Base-by-base conservation (phyloP, 2,329 filamentous ascomycete species). In the Ceratocystis papillata region DNA sequence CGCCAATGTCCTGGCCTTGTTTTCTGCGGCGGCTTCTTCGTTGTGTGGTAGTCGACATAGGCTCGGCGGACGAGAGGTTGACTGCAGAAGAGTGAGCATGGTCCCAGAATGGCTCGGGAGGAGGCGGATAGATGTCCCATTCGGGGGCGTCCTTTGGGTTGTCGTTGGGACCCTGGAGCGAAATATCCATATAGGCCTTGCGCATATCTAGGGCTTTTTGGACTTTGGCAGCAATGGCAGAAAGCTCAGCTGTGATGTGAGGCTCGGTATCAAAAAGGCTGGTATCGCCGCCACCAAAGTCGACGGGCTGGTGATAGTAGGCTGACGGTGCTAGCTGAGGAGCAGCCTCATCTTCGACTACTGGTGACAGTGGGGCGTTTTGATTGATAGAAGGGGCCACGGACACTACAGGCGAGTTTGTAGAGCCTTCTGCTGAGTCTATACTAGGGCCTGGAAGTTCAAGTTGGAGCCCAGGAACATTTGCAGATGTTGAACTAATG, bases 121-220 rank as follows among this genome's bases (percentile, higher is more conserved):
- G 92, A 15, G 89, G 85, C 8, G 94, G 94, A 72, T 97, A 97
- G 57, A 99, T 90, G 65, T 83, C 81, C 93, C 93, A 99, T 62
- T 80, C 82, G 0, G 86, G 81, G 20, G 88, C 83, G 73, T 97
- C 91, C 71, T 90, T 90, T 0, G 94, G 94, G 70, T 97, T 96
- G 73, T 96, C 90, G 12, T 84, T 82, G 6, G 87, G 82, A 8
- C 88, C 83, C 73, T 99, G 94, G 22, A 92, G 79, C 0, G 94
- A 97, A 17, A 96, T 76, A 1, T 84, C 79, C 64, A 97, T 89
- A 75, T 97, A 99, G 72, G 90, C 95, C 74, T 91, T 87, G 68
- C 94, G 85, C 50, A 92, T 80, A 71, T 96, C 90, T 59, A 96
- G 77, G n/a, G 97, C 84, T 70, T 88, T 87, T 74, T 96, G 89